phyloP scores from a whole-genome alignment of 1,139 yeast genomes.

The Saccharomyces hybrid region DNA sequence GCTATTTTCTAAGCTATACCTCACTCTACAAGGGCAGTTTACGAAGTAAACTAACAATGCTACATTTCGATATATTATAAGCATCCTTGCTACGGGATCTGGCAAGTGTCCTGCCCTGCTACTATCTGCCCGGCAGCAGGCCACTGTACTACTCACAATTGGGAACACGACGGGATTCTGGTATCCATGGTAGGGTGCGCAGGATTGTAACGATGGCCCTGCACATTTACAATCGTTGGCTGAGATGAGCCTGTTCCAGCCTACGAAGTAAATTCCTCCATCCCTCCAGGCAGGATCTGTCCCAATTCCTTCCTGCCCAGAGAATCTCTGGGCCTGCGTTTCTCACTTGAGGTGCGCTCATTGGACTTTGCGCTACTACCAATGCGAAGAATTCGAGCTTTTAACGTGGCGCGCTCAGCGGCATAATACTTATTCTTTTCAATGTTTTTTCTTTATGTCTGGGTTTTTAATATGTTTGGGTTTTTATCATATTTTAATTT shows the following conservation, averaged over 20 bases:
- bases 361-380: background rate
- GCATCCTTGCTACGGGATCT: background rate
- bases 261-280: background rate
- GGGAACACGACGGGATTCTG: background rate
- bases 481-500: background rate
- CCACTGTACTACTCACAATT: background rate
- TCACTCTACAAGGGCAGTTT: background rate
- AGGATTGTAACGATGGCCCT: background rate
- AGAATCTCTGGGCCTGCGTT: background rate
- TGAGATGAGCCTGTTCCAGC: background rate
- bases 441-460: background rate
- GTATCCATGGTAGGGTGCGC: background rate
- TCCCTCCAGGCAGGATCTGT: background rate
- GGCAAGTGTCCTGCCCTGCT: background rate
- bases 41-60: background rate
- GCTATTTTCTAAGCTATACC: conserved; percentile 10
- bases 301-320: background rate
- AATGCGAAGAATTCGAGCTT: background rate
- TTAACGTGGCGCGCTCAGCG: background rate
- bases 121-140: background rate
- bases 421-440: background rate
- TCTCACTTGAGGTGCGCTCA: background rate
- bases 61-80: background rate
- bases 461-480: background rate
- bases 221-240: background rate